Conservation (phyloP, 768 basidiomycete species). For the Pleurotus pulmonarius region DNA sequence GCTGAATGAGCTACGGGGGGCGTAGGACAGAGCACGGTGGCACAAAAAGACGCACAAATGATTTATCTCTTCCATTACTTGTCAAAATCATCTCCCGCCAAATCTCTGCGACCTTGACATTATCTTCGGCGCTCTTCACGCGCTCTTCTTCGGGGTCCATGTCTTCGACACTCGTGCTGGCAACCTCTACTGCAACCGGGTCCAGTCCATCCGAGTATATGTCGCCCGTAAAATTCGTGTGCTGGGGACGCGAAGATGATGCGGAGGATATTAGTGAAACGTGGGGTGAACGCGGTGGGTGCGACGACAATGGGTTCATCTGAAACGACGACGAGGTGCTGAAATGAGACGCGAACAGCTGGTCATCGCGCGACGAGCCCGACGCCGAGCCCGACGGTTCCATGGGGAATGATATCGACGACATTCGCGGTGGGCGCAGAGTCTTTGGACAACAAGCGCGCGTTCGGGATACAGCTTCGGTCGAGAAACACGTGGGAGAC, state of each 20-base stretch:
- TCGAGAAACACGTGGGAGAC: conserved; percentile 5
- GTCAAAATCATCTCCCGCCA: conserved; percentile 80
- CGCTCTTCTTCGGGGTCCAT: conserved; percentile 31
- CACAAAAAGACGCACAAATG: conserved; percentile 54
- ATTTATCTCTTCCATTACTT: conserved; percentile 80
- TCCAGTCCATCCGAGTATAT: conserved; percentile 34
- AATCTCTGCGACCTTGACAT: conserved; percentile 60
- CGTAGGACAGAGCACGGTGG: too few relatives aligned
- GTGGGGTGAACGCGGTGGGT: conserved; percentile 75
- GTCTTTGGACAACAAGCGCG: conserved; percentile 5
- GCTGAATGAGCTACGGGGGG: too few relatives aligned
- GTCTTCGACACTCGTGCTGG: neutral
- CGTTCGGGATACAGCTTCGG: neutral
- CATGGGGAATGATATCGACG: conserved; percentile 60
- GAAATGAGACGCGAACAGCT: conserved; percentile 57
- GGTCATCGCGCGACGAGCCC: conserved; percentile 37
- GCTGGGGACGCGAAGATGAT: conserved; percentile 18
- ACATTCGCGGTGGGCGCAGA: conserved; percentile 43
- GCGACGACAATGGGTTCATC: conserved; percentile 77
- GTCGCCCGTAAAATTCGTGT: neutral
- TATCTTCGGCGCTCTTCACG: conserved; percentile 39
- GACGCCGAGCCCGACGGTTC: conserved; percentile 35
- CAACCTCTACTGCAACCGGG: conserved; percentile 34
- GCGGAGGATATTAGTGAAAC: conserved; percentile 41
- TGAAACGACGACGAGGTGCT: conserved; percentile 64